Evolutionary conservation across 176 grass and related monocot species (phyloP).

Genomic region (Cenchrus purpureus): DNA sequence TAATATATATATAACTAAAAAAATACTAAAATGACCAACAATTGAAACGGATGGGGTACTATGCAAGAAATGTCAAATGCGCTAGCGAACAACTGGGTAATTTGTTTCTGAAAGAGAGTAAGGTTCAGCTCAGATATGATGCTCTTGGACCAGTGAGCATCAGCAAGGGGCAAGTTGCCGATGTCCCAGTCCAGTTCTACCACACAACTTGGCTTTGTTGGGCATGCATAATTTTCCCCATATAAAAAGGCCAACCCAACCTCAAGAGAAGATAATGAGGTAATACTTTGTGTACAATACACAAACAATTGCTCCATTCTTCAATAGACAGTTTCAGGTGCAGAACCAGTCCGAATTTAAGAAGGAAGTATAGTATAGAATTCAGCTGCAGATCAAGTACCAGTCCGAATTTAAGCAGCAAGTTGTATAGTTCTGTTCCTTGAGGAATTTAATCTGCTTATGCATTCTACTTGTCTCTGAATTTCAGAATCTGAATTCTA

Average conservation of each 20-base stretch:
- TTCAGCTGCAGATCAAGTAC: no score
- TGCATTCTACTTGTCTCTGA: slow-evolving; percentile 6
- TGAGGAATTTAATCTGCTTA: slow-evolving; percentile 37
- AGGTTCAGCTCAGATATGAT: slow-evolving; percentile 10
- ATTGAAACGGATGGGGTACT: no score
- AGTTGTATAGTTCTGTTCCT: slow-evolving; percentile 25
- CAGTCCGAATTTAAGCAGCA: no score
- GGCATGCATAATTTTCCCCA: neutral
- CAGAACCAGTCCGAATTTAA: no score
- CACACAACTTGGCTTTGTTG: slow-evolving; percentile 12
- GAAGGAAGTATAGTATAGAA: no score
- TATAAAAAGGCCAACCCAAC: slow-evolving; percentile 14
- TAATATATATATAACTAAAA: no score
- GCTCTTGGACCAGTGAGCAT: slow-evolving; percentile 40
- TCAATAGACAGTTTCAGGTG: neutral
- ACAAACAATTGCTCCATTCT: neutral
- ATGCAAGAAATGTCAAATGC: neutral
- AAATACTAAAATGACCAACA: no score
- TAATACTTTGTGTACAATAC: neutral
- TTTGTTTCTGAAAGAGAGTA: neutral
- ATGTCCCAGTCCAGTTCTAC: slow-evolving; percentile 19
- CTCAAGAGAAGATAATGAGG: slow-evolving; percentile 22
- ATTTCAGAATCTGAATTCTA: slow-evolving; percentile 6
- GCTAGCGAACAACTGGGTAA: slow-evolving; percentile 3
- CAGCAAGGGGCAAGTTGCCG: slow-evolving; percentile 39